Base-by-base conservation (phyloP, 345 rosid species). In the Corchorus olitorius region DNA sequence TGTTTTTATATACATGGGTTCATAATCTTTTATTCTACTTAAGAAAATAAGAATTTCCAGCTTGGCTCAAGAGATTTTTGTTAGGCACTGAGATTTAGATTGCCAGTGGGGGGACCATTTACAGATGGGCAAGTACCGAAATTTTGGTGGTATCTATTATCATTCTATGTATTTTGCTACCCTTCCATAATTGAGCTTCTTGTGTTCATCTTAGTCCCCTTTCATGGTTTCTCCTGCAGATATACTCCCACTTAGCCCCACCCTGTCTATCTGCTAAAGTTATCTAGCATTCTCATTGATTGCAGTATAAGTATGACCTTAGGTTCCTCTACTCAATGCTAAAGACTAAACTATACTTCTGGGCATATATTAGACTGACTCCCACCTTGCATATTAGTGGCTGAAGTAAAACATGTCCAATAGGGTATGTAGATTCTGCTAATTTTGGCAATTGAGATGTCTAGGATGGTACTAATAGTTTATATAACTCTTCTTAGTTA, bases 21-120 rank as follows among this genome's bases (percentile, higher is more conserved):
- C 58, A 52, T 71, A 46, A 37, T 66, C 46, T 68, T 58, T 39
- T 43, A 22, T n/a, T 27, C 22, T 34, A 17, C 12, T 16, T 39
- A 54, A 69, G 45, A 43, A 58, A 81, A 60, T 35, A 41, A 56
- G 76, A 78, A 79, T 77, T 77, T 82, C 87, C 86, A 85, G 90
- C 87, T 73, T 80, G 84, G 37, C 60, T 65, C 52, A 27, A 77
- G 72, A 75, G 72, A 79, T 82, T 77, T 82, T 56, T 85, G 20
- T 76, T 73, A 77, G 78, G 86, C 82, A 73, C 77, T 82, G 46
- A 60, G 79, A 72, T 63, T 75, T 59, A n/a, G 58, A 83, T 65
- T 65, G 76, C 69, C 55, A 35, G 46, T 11, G 61, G 78, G 88
- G 89, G 89, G 87, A 79, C 85, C 88, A 84, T 78, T 37, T 75